Base-by-base conservation (phyloP, 345 rosid species). In the Eucalyptus pauciflora region DNA sequence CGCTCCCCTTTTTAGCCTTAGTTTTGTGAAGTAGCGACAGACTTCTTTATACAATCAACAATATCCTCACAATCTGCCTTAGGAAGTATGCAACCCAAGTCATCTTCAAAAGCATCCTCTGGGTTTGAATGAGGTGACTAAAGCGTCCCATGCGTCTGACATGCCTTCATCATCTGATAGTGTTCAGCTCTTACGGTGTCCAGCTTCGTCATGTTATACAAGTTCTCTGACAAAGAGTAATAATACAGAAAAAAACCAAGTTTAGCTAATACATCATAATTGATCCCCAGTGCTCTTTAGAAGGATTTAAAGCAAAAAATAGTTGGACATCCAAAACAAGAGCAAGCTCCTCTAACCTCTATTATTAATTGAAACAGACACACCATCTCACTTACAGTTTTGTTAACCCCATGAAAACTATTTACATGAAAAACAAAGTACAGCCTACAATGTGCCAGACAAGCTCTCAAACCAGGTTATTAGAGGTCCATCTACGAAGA, bases 181-280 rank as follows among this genome's bases (percentile, higher is more conserved):
- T 98, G 99, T 90, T 98, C 17, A 50, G 51, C 51, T 50, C 16
- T 50, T 13, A 50, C 6, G 2, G 16, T 0, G 16, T 50, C 51
- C 99, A 41, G 97, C 99, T 94, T 98, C 99, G 22, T 98, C 98
- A 98, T 91, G 93, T 97, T 98, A 89, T 96, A 97, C 90, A 98
- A 90, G 93, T 96, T 98, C 89, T 95, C 99, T 97, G 96, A 13
- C 85, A 91, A 50, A 80, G 80, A 81, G 86, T 16, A 7, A 86
- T 29, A 17, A 50, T 20, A 71, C 17, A 71, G 60, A 16, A 88
- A 45, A 54, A 12, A 87, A 24, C 27, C 43, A 64, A 49, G 62
- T n/a, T 86, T 50, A 67, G 12, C 79, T 15, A 6, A 69, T 69
- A 3, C 80, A 33, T 69, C 80, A 33, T 33, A 69, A 17, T 69